Conservation (phyloP, 129 eudicot species). For the Kitagawia praeruptora region DNA sequence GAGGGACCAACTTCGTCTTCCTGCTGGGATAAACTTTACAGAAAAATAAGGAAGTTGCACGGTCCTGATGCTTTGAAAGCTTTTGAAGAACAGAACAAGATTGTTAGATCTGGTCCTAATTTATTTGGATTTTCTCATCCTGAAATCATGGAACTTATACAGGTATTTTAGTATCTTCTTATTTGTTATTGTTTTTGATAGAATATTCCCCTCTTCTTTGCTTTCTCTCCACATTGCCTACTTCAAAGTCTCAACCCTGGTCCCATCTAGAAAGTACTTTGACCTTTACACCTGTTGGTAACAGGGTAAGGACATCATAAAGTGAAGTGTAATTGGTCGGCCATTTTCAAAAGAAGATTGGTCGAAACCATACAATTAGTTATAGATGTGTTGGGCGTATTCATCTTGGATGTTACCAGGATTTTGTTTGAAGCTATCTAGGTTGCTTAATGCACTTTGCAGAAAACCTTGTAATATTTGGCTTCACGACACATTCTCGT, state of each 20-base stretch:
- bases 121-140: slow-evolving; percentile 88
- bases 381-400: background rate
- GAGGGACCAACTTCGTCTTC: slow-evolving; percentile 64
- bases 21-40: slow-evolving; percentile 64
- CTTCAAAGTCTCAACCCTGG: too few relatives aligned
- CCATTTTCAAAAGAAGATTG: background rate
- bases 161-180: slow-evolving; percentile 34
- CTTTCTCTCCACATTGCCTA: background rate
- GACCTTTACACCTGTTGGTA: background rate
- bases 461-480: background rate
- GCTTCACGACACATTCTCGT: background rate
- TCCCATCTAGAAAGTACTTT: background rate
- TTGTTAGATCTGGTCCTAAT: slow-evolving; percentile 53
- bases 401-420: background rate
- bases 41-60: slow-evolving; percentile 37
- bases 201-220: background rate
- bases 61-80: slow-evolving; percentile 32
- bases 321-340: background rate
- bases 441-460: background rate
- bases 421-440: background rate
- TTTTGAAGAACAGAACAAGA: slow-evolving; percentile 25
- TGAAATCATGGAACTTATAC: slow-evolving; percentile 56
- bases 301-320: background rate
- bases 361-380: background rate
- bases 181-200: background rate